Evolutionary conservation across 306 rosid species (phyloP), one percentile per base, ranked within the genome.

Genomic region (Medicago lupulina): DNA sequence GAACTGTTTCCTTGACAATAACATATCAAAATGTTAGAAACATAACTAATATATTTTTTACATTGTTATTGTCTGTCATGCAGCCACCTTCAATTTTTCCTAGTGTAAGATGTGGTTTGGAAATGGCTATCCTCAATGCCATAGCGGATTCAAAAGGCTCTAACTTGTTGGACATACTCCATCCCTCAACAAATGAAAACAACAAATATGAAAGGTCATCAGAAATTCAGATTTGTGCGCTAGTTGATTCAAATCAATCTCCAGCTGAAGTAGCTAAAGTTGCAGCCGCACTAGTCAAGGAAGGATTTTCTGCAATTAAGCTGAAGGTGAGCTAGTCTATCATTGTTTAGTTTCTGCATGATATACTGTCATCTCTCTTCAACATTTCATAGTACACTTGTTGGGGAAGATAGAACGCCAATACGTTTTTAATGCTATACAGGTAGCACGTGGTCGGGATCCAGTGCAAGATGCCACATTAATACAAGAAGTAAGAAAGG

Each of bases 31-130:
- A 60, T 74, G n/a, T 15, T 15, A 23, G 63, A 40, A 51, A 58
- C 57, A 36, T 28, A 54, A 60, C 67, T 40, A 50, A 58, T 34
- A 47, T 57, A 34, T 47, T 49, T 63, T 73, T 78, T 5, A 40
- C 39, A 18, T 51, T 41, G 66, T 81, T 40, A 47, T 83, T 82
- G 68, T 58, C 67, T 82, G 64, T 79, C 71, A 19, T 78, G 79
- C 93, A 94, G 97, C 95, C 95, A 74, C 75, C 79, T 78, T 92
- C 93, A 61, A 83, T 94, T 86, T 86, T 88, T 84, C 97, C 98
- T 50, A 95, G 97, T 80, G 96, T 95, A 73, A 89, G 97, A 89
- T 95, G 98, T 87, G 98, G 98, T 82, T 83, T 95, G 88, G 98
- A 95, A 89, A 89, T 95, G 98, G 97, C 97, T 66, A 83, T 95